phyloP scores from a whole-genome alignment of 163 green algal species.

The Scenedesmus sp. region DNA sequence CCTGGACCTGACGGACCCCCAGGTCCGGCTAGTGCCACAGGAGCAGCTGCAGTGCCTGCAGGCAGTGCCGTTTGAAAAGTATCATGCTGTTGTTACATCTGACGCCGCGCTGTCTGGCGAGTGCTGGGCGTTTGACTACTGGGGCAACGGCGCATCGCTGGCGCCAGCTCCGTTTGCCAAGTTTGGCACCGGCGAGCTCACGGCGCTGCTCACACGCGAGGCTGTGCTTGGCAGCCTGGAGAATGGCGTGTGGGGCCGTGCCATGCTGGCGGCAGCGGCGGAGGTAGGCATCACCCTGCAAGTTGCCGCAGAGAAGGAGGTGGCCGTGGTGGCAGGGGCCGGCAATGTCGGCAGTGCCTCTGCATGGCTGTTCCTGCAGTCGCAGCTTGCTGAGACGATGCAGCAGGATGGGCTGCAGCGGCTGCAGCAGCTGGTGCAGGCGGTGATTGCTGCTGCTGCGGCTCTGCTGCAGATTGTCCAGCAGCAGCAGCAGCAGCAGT shows the following conservation, averaged over 20 bases:
- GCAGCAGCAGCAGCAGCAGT: slow-evolving; percentile 27
- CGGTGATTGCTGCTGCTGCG: slow-evolving; percentile 5
- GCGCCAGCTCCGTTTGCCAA: slow-evolving; percentile 37
- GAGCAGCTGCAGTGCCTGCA: neutral
- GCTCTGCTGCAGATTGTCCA: slow-evolving; percentile 20
- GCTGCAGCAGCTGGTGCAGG: neutral
- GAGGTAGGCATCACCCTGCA: neutral
- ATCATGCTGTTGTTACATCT: neutral
- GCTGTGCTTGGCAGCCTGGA: slow-evolving; percentile 3
- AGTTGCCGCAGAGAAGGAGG: neutral
- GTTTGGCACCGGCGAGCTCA: slow-evolving; percentile 30
- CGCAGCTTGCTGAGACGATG: neutral
- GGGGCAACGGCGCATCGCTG: neutral
- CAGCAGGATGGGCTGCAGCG: neutral
- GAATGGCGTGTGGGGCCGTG: slow-evolving; percentile 20
- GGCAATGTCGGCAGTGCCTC: slow-evolving; percentile 19
- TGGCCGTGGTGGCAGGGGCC: slow-evolving; percentile 15
- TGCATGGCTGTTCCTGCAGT: slow-evolving; percentile 4
- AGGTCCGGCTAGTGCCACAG: neutral
- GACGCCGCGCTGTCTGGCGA: neutral
- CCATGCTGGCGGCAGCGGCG: slow-evolving; percentile 3
- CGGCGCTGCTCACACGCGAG: neutral
- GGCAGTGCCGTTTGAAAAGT: slow-evolving; percentile 2
- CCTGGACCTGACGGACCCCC: slow-evolving; percentile 21
- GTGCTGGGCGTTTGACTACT: slow-evolving; percentile 5